These are phyloP conservation scores for Diutina pseudorugosa DNA, from an alignment of 1,139 yeast genomes.

Conservation along the genomic window DNA sequence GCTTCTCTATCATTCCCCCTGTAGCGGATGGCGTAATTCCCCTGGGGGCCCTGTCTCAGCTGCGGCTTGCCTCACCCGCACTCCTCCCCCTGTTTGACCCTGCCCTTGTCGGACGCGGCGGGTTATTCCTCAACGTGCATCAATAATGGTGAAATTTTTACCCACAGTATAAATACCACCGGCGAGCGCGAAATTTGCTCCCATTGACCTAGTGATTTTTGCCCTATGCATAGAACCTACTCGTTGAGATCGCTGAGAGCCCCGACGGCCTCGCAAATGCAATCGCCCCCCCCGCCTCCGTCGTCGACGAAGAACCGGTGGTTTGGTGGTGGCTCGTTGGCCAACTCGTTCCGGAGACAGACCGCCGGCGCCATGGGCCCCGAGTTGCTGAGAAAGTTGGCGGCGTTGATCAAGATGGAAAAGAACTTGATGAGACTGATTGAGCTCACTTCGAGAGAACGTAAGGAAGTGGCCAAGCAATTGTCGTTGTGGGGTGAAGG, in stretches of 20 bases:
- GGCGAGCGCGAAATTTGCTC: neutral
- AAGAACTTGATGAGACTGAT: conserved; percentile 91
- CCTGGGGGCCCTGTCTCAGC: neutral
- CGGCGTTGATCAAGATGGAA: conserved; percentile 89
- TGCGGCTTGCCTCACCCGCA: too few species aligned
- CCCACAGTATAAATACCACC: neutral
- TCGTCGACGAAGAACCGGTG: conserved; percentile 75
- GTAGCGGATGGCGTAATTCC: too few species aligned
- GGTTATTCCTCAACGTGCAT: neutral
- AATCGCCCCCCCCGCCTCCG: conserved; percentile 90
- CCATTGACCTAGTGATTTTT: neutral
- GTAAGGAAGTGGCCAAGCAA: conserved; percentile 95
- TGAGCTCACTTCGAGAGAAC: conserved; percentile 88
- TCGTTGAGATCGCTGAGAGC: conserved; percentile 92
- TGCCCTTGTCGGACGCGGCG: neutral
- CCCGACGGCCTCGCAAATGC: conserved; percentile 92
- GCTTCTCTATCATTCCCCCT: too few species aligned
- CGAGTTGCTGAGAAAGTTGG: conserved; percentile 81
- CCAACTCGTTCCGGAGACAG: conserved; percentile 70
- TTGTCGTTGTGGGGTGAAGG: conserved; percentile 97
- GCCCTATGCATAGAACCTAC: conserved; percentile 92
- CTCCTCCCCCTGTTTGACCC: neutral
- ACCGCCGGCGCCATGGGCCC: conserved; percentile 95
- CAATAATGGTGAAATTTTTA: conserved; percentile 1
- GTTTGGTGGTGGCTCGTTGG: conserved; percentile 83